Conservation (phyloP, 495 filamentous ascomycete genomes). For the Tuber borchii region DNA sequence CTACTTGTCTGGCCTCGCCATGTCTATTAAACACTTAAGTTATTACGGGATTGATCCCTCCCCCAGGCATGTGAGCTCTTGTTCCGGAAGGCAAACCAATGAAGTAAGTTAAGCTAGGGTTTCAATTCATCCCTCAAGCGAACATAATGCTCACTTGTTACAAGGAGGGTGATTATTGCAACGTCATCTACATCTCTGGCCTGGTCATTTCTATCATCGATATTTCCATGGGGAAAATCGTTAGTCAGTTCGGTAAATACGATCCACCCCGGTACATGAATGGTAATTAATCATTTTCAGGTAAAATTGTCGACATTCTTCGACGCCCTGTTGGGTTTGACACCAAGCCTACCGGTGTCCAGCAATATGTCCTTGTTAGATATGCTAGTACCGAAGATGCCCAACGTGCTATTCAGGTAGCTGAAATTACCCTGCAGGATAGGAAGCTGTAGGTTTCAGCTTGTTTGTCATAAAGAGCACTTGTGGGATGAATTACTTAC, state of each 20-base stretch:
- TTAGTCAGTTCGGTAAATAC: slow-evolving; percentile 37
- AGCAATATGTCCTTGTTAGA: too few relatives aligned
- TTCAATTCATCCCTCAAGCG: neutral
- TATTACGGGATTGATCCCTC: too few relatives aligned
- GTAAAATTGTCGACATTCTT: slow-evolving; percentile 25
- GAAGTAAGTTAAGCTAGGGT: slow-evolving; percentile 21
- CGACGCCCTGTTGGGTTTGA: too few relatives aligned
- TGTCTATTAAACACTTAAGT: too few relatives aligned
- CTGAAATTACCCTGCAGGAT: too few relatives aligned
- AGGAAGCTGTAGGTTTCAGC: slow-evolving; percentile 32
- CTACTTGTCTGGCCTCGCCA: too few relatives aligned
- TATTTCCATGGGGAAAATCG: slow-evolving; percentile 30
- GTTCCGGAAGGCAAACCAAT: slow-evolving; percentile 20
- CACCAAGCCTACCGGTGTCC: too few relatives aligned
- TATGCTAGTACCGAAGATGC: too few relatives aligned
- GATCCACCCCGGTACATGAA: neutral
- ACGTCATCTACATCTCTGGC: slow-evolving; percentile 37
- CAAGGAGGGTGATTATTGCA: slow-evolving; percentile 31
- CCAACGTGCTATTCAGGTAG: too few relatives aligned
- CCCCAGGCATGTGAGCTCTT: too few relatives aligned
- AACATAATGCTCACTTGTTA: neutral
- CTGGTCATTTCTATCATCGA: slow-evolving; percentile 30
- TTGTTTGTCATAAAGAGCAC: neutral
- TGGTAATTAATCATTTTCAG: slow-evolving; percentile 12
- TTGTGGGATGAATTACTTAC: neutral